Conservation (phyloP, 768 basidiomycete genomes). For the Russula sp. region DNA sequence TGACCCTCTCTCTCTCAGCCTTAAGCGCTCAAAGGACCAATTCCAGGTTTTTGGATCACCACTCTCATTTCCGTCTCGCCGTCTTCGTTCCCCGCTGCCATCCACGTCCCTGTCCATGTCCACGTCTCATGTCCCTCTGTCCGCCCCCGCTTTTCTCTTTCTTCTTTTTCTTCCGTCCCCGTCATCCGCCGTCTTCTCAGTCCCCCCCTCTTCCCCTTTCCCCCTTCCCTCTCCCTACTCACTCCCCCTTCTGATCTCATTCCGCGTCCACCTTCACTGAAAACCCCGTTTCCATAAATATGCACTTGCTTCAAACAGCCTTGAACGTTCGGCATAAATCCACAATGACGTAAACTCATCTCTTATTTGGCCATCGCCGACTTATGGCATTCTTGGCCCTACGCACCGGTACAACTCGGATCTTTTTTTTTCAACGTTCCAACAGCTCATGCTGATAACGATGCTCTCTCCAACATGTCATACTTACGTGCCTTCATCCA, state of each 20-base stretch:
- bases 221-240: neutral
- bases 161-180: neutral
- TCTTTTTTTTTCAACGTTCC: neutral
- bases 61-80: constrained; percentile 17
- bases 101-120: neutral
- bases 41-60: neutral
- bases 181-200: neutral
- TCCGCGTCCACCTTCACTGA: constrained; percentile 5
- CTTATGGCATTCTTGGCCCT: constrained; percentile 14
- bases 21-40: neutral
- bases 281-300: constrained; percentile 15
- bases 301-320: neutral
- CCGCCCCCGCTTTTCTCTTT: constrained; percentile 5
- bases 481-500: constrained; percentile 12
- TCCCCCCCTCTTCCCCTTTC: neutral
- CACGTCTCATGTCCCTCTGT: constrained; percentile 1
- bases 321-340: neutral
- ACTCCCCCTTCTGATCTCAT: constrained; percentile 7
- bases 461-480: constrained; percentile 4
- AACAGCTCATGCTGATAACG: constrained; percentile 3
- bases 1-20: neutral
- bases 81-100: neutral
- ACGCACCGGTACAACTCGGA: neutral
- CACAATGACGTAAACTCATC: constrained; percentile 17
- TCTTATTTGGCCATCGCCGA: constrained; percentile 4